Conservation (phyloP, 345 rosid genomes). For the Nasturtium officinale region DNA sequence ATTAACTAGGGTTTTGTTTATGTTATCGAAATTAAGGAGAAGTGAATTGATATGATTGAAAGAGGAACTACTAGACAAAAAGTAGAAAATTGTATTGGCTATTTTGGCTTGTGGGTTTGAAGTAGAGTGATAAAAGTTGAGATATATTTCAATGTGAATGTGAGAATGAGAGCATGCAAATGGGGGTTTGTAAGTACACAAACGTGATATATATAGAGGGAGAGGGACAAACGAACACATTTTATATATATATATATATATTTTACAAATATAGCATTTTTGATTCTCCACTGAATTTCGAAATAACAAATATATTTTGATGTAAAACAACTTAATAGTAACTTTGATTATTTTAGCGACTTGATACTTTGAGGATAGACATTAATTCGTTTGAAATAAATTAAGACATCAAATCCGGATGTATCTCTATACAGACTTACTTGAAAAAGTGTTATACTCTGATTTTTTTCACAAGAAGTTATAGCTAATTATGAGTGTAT, state of each 20-base stretch:
- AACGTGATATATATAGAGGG: not conserved
- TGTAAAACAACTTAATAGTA: not conserved
- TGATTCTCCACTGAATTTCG: not conserved
- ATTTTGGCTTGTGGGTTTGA: conserved; percentile 38
- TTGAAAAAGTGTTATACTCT: not conserved
- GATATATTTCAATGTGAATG: conserved; percentile 42
- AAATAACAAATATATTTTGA: not conserved
- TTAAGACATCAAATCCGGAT: not conserved
- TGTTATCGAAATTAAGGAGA: not conserved
- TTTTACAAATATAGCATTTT: not conserved
- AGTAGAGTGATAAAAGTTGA: conserved; percentile 25
- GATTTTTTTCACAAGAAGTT: no score
- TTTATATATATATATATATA: not conserved
- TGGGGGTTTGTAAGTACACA: conserved; percentile 30
- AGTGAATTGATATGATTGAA: conserved; percentile 41
- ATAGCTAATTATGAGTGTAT: no score
- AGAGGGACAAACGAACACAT: not conserved
- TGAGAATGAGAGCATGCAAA: conserved; percentile 41
- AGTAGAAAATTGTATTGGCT: conserved; percentile 26
- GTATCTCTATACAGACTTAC: not conserved
- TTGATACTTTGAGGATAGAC: not conserved
- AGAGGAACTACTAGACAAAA: conserved; percentile 15
- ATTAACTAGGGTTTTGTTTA: conserved; percentile 9
- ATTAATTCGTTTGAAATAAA: no score
- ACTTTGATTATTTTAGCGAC: not conserved